Conservation (phyloP, 129 eudicot genomes). For the Gnaphalium uliginosum region DNA sequence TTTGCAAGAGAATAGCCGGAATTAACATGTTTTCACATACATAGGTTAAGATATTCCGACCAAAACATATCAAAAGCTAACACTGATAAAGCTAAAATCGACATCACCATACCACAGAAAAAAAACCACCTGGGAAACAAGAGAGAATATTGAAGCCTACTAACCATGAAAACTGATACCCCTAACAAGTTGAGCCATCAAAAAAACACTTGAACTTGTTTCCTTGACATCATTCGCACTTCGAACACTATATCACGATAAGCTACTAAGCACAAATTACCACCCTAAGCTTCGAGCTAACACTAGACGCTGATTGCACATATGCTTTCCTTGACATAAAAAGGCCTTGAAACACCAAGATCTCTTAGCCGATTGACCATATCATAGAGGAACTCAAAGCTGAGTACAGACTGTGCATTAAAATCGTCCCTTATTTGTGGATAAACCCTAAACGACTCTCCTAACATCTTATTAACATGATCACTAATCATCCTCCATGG, state of each 20-base stretch:
- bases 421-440: conserved; percentile 75
- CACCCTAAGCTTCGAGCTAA: not conserved
- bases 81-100: not conserved
- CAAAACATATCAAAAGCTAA: not conserved
- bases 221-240: no score
- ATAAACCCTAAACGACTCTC: conserved; percentile 73
- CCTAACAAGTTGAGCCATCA: no score
- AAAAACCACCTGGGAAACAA: no score
- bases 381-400: conserved; percentile 69
- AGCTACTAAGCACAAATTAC: not conserved
- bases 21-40: not conserved
- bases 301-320: conserved; percentile 23
- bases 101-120: no score
- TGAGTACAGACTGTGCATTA: conserved; percentile 55
- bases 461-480: conserved; percentile 74
- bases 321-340: conserved; percentile 38
- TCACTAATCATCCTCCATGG: conserved; percentile 85
- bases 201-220: no score
- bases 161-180: no score
- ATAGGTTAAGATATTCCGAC: not conserved
- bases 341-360: conserved; percentile 60
- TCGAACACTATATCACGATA: not conserved
- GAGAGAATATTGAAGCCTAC: no score
- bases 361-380: conserved; percentile 63
- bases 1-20: not conserved